These are phyloP conservation scores for Hyphopichia burtonii DNA, from an alignment of 1,139 yeast genomes.

Conservation along the genomic window DNA sequence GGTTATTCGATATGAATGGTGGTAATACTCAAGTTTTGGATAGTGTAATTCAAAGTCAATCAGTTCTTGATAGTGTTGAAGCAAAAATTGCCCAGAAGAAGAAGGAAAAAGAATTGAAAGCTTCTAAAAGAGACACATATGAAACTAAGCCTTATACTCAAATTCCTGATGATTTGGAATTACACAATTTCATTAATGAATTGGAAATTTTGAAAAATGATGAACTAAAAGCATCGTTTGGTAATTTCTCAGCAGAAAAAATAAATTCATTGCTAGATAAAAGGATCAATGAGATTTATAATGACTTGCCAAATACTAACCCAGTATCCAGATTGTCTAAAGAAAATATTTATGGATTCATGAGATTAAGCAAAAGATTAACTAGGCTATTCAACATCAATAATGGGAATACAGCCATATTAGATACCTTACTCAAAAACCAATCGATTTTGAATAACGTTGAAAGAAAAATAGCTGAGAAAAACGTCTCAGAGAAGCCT, in stretches of 20 bases:
- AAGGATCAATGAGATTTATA: conserved; percentile 11
- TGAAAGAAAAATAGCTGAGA: conserved; percentile 13
- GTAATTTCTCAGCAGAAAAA: conserved; percentile 7
- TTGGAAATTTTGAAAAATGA: conserved; percentile 17
- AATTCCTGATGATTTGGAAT: conserved; percentile 19
- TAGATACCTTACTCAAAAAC: conserved; percentile 32
- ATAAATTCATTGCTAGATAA: conserved; percentile 1
- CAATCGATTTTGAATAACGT: conserved; percentile 22
- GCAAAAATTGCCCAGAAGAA: conserved; percentile 2
- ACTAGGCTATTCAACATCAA: conserved; percentile 23
- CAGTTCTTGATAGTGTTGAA: conserved; percentile 9
- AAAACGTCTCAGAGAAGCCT: not conserved
- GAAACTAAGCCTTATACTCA: conserved; percentile 11
- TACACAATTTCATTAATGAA: conserved; percentile 24
- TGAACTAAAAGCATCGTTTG: conserved; percentile 16
- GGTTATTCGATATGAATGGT: conserved; percentile 18
- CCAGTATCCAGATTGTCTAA: not conserved
- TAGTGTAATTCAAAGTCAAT: conserved; percentile 15
- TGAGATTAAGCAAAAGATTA: conserved; percentile 21
- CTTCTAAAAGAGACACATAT: not conserved
- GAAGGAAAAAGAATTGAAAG: not conserved
- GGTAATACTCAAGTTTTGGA: conserved; percentile 19
- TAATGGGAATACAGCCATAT: conserved; percentile 29
- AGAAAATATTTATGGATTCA: conserved; percentile 16
- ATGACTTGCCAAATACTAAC: conserved; percentile 1